Base-by-base conservation (phyloP, 768 basidiomycete genomes). In the Dioszegia hungarica region DNA sequence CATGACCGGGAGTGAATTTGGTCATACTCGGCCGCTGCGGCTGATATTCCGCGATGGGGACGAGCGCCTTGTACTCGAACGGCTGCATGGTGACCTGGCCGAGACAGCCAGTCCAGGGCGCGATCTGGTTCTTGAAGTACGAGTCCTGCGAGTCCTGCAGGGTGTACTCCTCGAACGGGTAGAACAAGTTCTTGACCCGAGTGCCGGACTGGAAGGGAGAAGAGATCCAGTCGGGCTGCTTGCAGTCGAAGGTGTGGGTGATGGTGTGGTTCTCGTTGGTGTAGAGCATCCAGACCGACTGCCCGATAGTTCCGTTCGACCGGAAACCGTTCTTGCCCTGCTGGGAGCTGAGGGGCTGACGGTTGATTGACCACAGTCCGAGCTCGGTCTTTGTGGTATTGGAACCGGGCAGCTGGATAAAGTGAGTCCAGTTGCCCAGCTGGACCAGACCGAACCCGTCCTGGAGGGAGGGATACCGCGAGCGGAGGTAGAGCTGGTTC, bases 381-480 rank as follows among this genome's bases (percentile, higher is more conserved):
- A 92, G 84, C 76, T 94, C 90, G 0, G 91, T 90, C 36, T 68
- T 68, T 1, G 89, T 90, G 17, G 73, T 67, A 70, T 92, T 90
- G 25, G 92, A 94, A 69, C 92, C 92, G 11, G 90, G 90, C 12
- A 86, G 83, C 57, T 86, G 77, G 61, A 90, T 88, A 39, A 72
- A 76, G 69, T 84, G 80, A 0, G 92, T 94, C 89, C 87, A 90
- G 70, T 88, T 92, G 40, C 89, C 88, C 62, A 83, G 82, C 60
- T 88, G 85, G 15, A 86, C 85, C n/a, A 94, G 82, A 69, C 86
- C 82, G 67, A 85, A 89, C 2, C 92, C 92, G 66, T 95, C 92
- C 73, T 89, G 89, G 11, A 94, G 80, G 2, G 87, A 81, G 22
- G 80, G 82, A 75, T 86, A 94, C 14, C 79, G 76, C 5, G 73